These are phyloP conservation scores for Lolium perenne DNA, from an alignment of 176 grass and related monocot genomes.

Conservation along the genomic window DNA sequence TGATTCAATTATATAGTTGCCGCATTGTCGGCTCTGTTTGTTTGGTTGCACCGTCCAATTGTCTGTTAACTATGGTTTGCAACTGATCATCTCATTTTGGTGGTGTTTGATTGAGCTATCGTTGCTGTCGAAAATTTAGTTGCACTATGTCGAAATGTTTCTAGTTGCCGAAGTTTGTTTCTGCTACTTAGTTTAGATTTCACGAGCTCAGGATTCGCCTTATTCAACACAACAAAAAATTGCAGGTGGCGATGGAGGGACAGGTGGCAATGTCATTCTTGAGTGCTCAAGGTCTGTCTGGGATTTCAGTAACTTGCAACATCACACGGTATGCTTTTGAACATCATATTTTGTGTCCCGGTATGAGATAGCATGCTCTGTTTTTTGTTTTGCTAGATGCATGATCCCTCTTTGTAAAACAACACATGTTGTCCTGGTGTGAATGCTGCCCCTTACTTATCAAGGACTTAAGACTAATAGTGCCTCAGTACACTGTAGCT, in stretches of 20 bases:
- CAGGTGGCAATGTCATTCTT: constrained; percentile 85
- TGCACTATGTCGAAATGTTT: background rate
- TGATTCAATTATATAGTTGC: background rate
- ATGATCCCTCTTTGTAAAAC: constrained; percentile 15
- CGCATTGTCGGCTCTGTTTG: background rate
- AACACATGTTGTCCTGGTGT: background rate
- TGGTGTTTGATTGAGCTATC: background rate
- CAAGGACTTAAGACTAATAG: background rate
- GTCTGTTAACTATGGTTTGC: background rate
- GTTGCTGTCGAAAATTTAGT: background rate
- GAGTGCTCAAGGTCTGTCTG: constrained; percentile 80
- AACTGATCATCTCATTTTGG: background rate
- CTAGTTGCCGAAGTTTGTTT: background rate
- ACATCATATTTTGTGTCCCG: constrained; percentile 8
- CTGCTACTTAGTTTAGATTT: background rate
- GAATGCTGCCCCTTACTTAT: background rate
- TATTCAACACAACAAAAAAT: constrained; percentile 6
- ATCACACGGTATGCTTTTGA: constrained; percentile 32
- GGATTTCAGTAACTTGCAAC: constrained; percentile 61
- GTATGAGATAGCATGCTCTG: background rate
- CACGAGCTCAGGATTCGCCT: background rate
- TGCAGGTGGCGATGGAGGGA: constrained; percentile 89
- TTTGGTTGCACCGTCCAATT: background rate
- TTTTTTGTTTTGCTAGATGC: background rate
- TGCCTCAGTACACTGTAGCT: background rate